Evolutionary conservation across 108 stramenopile genomes (phyloP).

Genomic region (Thalassiosira profunda): DNA sequence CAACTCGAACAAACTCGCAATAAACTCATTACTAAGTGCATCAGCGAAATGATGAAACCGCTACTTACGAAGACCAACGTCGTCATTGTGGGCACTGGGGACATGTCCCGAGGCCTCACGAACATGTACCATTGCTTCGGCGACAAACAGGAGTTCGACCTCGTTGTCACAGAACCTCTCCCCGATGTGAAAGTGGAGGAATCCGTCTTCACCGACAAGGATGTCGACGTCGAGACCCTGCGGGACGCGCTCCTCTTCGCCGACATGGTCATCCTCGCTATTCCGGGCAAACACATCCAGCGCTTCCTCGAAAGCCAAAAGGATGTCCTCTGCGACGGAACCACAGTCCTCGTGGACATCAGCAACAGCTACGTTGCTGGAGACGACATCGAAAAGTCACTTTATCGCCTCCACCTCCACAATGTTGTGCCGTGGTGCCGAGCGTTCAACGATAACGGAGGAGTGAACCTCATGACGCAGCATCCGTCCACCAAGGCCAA

Average conservation of each 20-base stretch:
- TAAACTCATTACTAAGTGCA: too few species aligned
- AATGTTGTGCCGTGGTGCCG: slow-evolving; percentile 29
- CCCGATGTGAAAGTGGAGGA: too few species aligned
- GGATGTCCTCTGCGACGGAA: slow-evolving; percentile 17
- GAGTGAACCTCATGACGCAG: slow-evolving; percentile 7
- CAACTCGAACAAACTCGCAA: too few species aligned
- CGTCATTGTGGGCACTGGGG: neutral
- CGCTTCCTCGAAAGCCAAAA: slow-evolving; percentile 20
- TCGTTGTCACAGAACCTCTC: slow-evolving; percentile 4
- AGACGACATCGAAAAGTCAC: neutral
- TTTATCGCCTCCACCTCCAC: too few species aligned
- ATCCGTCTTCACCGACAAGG: neutral
- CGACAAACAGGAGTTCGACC: neutral
- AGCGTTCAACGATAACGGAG: slow-evolving; percentile 38
- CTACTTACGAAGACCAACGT: neutral
- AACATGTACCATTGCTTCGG: neutral
- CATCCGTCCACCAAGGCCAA: neutral
- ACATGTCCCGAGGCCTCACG: neutral
- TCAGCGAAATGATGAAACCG: too few species aligned
- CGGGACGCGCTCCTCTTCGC: slow-evolving; percentile 4
- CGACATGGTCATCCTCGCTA: slow-evolving; percentile 17
- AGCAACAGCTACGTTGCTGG: neutral
- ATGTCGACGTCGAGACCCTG: slow-evolving; percentile 3
- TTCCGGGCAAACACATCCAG: slow-evolving; percentile 17
- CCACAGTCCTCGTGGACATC: slow-evolving; percentile 5